Percentiles rank a stretch among this genome's conserved stretches.
phyloP scores from a whole-genome alignment of 495 filamentous ascomycete genomes.

The Penicillium coprophilum region DNA sequence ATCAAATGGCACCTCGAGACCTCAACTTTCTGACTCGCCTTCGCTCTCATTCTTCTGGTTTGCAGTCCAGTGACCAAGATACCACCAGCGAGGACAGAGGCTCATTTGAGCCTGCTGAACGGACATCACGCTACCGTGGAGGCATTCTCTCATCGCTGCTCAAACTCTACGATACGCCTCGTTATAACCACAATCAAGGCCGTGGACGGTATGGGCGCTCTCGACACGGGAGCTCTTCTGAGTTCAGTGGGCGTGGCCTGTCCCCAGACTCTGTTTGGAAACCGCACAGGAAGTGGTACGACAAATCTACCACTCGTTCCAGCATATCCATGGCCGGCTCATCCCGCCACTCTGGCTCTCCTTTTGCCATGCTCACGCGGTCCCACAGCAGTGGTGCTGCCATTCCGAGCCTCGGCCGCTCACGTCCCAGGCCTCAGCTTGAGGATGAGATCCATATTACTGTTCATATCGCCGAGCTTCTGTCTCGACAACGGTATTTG shows the following conservation, averaged over 20 bases:
- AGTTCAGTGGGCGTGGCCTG: slow-evolving; percentile 32
- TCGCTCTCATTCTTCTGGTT: slow-evolving; percentile 38
- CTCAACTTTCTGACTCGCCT: slow-evolving; percentile 38
- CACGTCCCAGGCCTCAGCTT: slow-evolving; percentile 40
- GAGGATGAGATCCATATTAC: slow-evolving; percentile 80
- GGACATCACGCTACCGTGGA: slow-evolving; percentile 67
- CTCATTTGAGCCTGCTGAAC: slow-evolving; percentile 60
- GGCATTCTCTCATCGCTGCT: slow-evolving; percentile 77
- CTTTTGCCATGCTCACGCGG: slow-evolving; percentile 45
- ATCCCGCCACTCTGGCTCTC: slow-evolving; percentile 44
- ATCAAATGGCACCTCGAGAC: slow-evolving; percentile 43
- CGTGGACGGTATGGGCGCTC: slow-evolving; percentile 37
- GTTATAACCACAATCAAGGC: slow-evolving; percentile 17
- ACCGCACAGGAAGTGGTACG: slow-evolving; percentile 63
- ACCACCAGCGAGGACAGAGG: slow-evolving; percentile 62
- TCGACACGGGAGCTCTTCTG: slow-evolving; percentile 35
- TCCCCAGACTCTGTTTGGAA: slow-evolving; percentile 41
- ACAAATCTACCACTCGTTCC: slow-evolving; percentile 52
- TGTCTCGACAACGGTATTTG: slow-evolving; percentile 80
- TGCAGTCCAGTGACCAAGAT: slow-evolving; percentile 53
- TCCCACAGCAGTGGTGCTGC: slow-evolving; percentile 43
- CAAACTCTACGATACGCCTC: slow-evolving; percentile 63
- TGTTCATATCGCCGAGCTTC: slow-evolving; percentile 80
- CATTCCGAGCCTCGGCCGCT: slow-evolving; percentile 40
- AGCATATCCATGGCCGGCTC: slow-evolving; percentile 48